Evolutionary conservation across 1,284 basidiomycete genomes (phyloP), one percentile per base, ranked within the genome.

Genomic region (Malassezia vespertilionis): DNA sequence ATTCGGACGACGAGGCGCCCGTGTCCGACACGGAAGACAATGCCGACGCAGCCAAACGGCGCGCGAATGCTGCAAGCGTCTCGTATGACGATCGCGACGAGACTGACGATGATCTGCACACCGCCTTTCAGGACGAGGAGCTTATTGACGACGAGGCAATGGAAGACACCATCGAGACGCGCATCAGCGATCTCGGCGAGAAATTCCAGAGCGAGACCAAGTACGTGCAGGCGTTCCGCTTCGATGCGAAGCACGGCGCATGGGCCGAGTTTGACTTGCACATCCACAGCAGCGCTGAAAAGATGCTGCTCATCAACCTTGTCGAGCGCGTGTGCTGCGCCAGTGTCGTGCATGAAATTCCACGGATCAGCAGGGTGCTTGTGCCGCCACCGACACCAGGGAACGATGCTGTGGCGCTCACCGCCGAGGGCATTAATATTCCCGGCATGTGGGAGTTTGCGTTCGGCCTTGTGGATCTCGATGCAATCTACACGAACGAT

Each of bases 401-500:
- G 38, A 53, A 62, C 31, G 52, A 46, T 32, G 38, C 46, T 4
- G 52, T 53, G 15, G 40, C 54, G 28, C 54, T 70, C 33, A 67
- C 64, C 2, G 67, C 65, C 15, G 65, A 70, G 33, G 67, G 67
- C 30, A 67, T 68, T 59, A 97, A 96, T 73, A 79, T 97, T 63
- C 76, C 76, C 33, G 90, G 89, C 18, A 80, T 95, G 62, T 96
- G 93, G 90, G 76, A 80, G 48, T 86, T 87, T 65, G 82, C 82
- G 15, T 76, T 79, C 57, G 78, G 78, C 46, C 80, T 91, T 53
- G 78, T 96, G 53, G 83, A 91, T 64, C 78, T 86, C 43, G 78
- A 89, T 69, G 78, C 79, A 43, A 80, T 96, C 48, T 85, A 85
- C 64, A 90, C 90, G 21, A 97, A 97, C 75, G 90, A 97, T 66